Evolutionary conservation across 306 rosid species (phyloP).

Genomic region (Inga leiocalycina): DNA sequence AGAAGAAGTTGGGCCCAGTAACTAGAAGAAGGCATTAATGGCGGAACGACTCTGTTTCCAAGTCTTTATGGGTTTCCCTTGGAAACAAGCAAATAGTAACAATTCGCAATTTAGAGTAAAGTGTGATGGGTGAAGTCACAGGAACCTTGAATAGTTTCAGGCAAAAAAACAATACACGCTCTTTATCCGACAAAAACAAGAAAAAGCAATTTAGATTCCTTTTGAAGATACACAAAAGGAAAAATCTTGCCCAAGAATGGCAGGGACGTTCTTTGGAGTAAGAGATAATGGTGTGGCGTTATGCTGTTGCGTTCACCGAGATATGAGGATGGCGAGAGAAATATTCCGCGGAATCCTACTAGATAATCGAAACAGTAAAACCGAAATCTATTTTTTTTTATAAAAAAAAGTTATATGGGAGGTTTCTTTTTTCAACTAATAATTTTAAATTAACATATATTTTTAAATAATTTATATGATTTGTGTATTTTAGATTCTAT

Average conservation of each 20-base stretch:
- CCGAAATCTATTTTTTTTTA: not conserved
- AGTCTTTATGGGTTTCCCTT: not conserved
- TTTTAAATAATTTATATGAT: too few species aligned
- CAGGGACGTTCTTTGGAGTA: not conserved
- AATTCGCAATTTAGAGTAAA: not conserved
- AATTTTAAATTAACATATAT: too few species aligned
- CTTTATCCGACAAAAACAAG: not conserved
- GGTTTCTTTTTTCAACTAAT: too few species aligned
- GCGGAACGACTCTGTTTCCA: not conserved
- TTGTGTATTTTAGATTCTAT: too few species aligned
- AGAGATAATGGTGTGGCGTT: not conserved
- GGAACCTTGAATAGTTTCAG: not conserved
- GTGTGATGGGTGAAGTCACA: not conserved
- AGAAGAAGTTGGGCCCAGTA: constrained; percentile 22
- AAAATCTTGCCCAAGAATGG: not conserved
- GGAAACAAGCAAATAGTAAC: not conserved
- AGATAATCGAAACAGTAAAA: not conserved
- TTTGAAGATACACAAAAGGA: not conserved
- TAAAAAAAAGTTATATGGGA: not conserved
- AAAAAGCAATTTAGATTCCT: not conserved
- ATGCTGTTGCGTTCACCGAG: not conserved
- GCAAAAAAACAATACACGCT: not conserved
- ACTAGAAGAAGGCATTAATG: constrained; percentile 34
- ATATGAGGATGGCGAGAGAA: not conserved
- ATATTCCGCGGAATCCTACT: too few species aligned